Evolutionary conservation across 768 basidiomycete genomes (phyloP), one percentile per base, ranked within the genome.

Genomic region (Pulveroboletus sp.): DNA sequence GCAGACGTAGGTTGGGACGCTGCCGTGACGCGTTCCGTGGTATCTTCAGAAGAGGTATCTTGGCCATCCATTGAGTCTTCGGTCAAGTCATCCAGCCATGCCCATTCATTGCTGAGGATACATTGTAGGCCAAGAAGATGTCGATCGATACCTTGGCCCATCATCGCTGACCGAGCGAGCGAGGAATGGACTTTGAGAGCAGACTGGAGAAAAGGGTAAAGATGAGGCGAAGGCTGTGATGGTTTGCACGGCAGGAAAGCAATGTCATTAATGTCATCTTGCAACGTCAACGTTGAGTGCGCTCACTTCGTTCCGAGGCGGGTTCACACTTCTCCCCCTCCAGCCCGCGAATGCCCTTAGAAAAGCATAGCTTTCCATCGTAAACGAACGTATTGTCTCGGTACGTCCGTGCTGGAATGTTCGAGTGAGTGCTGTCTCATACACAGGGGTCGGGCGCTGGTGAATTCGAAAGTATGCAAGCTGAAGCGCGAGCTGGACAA

Each of bases 361-460:
- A 73, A 86, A 94, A 8, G 74, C 73, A 30, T 88, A 77, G 51
- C 86, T 86, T 54, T 93, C 88, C 17, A 69, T 70, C 44, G 83
- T 86, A 39, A 88, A 73, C 0, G 84, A 79, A 24, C 93, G 81
- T 46, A 97, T 82, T 1, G 90, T 93, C 63, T 97, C 94, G 2
- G 93, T 96, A 15, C 94, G 80, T 14, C 92, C 94, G 54, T 84
- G 82, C 52, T 84, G 73, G 71, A 94, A 94, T 66, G 88, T 77
- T 24, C 92, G 80, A 2, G 94, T 95, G 30, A 94, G 77, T 0
- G 85, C 89, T 0, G 93, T 96, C 69, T 97, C 94, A 65, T 97
- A 96, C 7, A 89, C 92, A 2, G 94, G 90, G 4, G 90, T 89
- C 59, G 90, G 85, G 50, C 74, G 70, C 10, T 81, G 82, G 40